phyloP scores from a whole-genome alignment of 257 asterid genomes.

The Solanum microdontum region DNA sequence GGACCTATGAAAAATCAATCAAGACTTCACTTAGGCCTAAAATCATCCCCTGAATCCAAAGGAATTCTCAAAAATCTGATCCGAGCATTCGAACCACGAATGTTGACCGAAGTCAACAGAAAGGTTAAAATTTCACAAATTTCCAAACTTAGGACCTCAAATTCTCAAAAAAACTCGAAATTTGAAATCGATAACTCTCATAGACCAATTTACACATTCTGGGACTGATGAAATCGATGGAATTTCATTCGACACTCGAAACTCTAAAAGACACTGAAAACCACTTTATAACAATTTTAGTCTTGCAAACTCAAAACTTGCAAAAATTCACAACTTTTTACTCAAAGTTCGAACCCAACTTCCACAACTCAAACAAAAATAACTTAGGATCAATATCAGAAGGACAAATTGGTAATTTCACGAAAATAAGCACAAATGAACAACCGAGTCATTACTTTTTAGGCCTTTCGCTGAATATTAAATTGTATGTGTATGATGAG shows the following conservation, averaged over 20 bases:
- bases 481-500: background rate
- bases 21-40: background rate
- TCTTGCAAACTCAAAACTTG: background rate
- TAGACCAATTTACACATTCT: background rate
- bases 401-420: too few species aligned
- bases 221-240: background rate
- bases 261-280: background rate
- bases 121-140: background rate
- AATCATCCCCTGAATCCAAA: background rate
- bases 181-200: background rate
- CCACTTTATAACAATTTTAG: background rate
- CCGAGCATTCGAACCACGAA: background rate
- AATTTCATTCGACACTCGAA: background rate
- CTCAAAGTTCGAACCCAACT: background rate
- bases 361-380: background rate
- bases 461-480: background rate
- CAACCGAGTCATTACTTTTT: background rate
- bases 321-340: background rate
- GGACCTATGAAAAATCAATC: background rate
- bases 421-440: background rate
- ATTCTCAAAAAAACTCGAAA: too few species aligned
- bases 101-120: background rate
- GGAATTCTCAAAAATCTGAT: background rate
- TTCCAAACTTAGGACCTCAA: background rate
- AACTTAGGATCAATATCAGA: background rate